A percentile compares a stretch with the other conserved stretches of the same genome.
phyloP scores from a whole-genome alignment of 495 filamentous ascomycete species.

The Articulospora tetracladia region DNA sequence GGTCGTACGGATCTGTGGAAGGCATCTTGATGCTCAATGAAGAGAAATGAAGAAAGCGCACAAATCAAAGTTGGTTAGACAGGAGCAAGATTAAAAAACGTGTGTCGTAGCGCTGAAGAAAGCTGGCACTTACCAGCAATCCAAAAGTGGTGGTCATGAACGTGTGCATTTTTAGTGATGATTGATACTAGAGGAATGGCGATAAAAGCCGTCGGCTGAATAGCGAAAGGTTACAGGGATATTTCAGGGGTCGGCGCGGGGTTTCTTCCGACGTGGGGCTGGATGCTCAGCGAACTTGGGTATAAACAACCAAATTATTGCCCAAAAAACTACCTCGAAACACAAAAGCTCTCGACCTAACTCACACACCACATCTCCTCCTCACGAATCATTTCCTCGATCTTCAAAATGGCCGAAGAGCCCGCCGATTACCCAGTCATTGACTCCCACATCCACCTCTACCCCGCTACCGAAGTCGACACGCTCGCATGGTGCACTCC shows the following conservation, averaged over 20 bases:
- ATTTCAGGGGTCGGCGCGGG: background rate
- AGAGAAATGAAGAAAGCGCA: background rate
- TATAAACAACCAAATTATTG: no score
- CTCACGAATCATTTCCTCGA: background rate
- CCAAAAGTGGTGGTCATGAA: background rate
- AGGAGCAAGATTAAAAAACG: background rate
- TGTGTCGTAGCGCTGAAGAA: background rate
- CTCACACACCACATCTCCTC: background rate
- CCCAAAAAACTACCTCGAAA: no score
- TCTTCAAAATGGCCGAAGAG: slow-evolving; percentile 11
- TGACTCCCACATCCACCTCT: slow-evolving; percentile 89
- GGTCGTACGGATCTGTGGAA: slow-evolving; percentile 2
- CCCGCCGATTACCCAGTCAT: slow-evolving; percentile 32
- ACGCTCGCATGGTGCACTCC: slow-evolving; percentile 62
- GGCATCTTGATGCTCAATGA: slow-evolving; percentile 8
- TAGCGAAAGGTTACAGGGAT: background rate
- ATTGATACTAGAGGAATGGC: background rate
- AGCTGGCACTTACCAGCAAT: background rate
- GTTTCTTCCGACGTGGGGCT: no score
- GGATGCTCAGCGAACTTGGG: no score
- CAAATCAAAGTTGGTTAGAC: no score
- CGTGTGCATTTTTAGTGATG: background rate
- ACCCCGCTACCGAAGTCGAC: slow-evolving; percentile 57
- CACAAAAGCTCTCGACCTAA: no score
- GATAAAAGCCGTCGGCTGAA: background rate